These are phyloP conservation scores for Lasiosphaeria miniovina DNA, from an alignment of 495 filamentous ascomycete genomes.

Conservation along the genomic window DNA sequence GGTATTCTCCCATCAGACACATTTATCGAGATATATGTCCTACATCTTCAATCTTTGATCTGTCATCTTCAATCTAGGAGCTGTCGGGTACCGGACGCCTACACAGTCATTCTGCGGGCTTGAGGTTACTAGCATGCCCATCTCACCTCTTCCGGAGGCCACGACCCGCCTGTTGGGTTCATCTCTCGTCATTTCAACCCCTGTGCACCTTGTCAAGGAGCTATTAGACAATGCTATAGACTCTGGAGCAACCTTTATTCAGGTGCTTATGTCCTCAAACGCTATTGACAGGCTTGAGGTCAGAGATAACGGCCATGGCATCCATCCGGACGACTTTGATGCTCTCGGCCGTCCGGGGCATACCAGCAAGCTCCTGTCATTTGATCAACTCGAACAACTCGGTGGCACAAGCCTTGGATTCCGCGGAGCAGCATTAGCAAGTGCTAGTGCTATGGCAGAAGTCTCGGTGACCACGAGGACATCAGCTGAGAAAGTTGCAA, in stretches of 20 bases:
- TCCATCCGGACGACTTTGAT: conserved; percentile 65
- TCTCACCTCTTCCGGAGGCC: conserved; percentile 56
- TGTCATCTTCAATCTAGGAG: background rate
- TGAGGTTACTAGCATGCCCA: conserved; percentile 25
- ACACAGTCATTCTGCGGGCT: background rate
- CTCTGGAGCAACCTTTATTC: conserved; percentile 69
- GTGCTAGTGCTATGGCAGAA: conserved; percentile 63
- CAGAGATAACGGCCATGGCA: conserved; percentile 86
- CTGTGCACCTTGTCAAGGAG: conserved; percentile 80
- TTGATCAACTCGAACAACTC: conserved; percentile 65
- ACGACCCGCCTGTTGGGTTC: conserved; percentile 70
- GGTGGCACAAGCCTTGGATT: conserved; percentile 78
- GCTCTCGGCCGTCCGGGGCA: conserved; percentile 65
- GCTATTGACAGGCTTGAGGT: conserved; percentile 81
- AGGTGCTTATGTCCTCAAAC: conserved; percentile 71
- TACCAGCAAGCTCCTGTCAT: conserved; percentile 80
- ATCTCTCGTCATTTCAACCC: conserved; percentile 66
- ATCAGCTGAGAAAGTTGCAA: conserved; percentile 65
- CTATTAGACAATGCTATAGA: conserved; percentile 91
- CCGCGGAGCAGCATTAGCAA: conserved; percentile 82
- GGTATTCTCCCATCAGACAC: too few relatives aligned
- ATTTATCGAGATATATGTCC: too few relatives aligned
- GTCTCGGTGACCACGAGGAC: conserved; percentile 69
- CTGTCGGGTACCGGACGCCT: background rate
- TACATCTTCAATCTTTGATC: too few relatives aligned